These are phyloP conservation scores for Balamuthia mandrillaris DNA, from an alignment of 208 protist genomes.

Conservation along the genomic window DNA sequence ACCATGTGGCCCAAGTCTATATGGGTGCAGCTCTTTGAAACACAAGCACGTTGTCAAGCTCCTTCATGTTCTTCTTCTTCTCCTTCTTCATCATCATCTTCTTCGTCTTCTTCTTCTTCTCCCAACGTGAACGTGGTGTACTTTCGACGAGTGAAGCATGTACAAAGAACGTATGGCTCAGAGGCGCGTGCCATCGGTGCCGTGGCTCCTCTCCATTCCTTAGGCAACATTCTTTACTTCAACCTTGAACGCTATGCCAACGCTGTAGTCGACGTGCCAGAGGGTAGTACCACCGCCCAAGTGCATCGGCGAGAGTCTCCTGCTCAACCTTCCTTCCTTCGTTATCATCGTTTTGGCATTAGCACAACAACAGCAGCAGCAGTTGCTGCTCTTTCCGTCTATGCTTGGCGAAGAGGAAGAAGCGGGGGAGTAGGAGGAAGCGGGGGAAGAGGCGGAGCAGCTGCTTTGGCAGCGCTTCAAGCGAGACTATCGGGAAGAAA, in stretches of 20 bases:
- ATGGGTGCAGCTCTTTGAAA: not conserved
- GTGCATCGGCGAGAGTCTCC: not conserved
- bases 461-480: no score
- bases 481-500: no score
- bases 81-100: not conserved
- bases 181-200: not conserved
- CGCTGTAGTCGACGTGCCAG: not conserved
- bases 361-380: no score
- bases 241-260: slow-evolving; percentile 27
- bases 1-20: slow-evolving; percentile 30
- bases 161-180: not conserved
- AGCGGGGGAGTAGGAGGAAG: no score
- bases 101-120: not conserved
- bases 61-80: not conserved
- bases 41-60: not conserved
- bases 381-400: no score
- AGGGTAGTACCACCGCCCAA: not conserved
- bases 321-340: not conserved
- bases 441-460: no score
- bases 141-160: slow-evolving; percentile 5
- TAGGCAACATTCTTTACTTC: slow-evolving; percentile 36
- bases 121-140: slow-evolving; percentile 20
- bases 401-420: no score
- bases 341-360: not conserved
- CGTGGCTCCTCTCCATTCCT: slow-evolving; percentile 7